phyloP scores from a whole-genome alignment of 2,329 filamentous ascomycete species.

The Diaporthe velutina region DNA sequence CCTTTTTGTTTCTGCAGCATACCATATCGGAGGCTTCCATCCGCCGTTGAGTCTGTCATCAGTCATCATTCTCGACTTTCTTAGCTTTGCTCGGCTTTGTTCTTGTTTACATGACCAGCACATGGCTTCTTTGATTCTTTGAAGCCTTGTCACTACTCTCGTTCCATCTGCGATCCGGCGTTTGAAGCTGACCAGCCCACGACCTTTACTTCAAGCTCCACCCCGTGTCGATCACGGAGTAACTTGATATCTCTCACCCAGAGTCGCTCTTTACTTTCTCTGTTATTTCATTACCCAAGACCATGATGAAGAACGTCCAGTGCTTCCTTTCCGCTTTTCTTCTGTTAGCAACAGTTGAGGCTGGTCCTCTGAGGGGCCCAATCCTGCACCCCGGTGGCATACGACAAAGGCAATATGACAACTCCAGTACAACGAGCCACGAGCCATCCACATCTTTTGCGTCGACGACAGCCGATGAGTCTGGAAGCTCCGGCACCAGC shows the following conservation, averaged over 20 bases:
- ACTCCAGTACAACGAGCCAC: conserved; percentile 14
- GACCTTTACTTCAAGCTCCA: background rate
- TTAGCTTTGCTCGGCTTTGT: background rate
- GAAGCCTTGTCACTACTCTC: conserved; percentile 16
- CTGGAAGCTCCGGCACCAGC: background rate
- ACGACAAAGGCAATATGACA: conserved; percentile 33
- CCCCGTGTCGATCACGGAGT: conserved; percentile 11
- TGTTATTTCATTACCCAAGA: conserved; percentile 12
- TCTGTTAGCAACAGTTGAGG: conserved; percentile 39
- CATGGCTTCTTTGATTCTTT: conserved; percentile 23
- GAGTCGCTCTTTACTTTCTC: conserved; percentile 31
- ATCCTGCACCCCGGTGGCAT: conserved; percentile 23
- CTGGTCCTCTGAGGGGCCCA: conserved; percentile 39
- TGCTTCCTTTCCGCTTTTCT: conserved; percentile 33
- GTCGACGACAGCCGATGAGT: background rate
- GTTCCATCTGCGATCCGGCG: background rate
- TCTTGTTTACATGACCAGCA: background rate
- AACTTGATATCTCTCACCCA: conserved; percentile 10
- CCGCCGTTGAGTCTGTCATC: background rate
- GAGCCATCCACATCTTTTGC: background rate
- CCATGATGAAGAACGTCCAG: conserved; percentile 23
- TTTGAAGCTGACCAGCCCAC: background rate
- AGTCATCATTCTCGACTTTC: conserved; percentile 18
- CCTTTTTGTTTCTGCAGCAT: conserved; percentile 25
- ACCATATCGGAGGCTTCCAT: background rate